A percentile compares a stretch with the other conserved stretches of the same genome.
These are phyloP conservation scores for Zelonia costaricensis DNA, from an alignment of 208 protist genomes.

Conservation along the genomic window DNA sequence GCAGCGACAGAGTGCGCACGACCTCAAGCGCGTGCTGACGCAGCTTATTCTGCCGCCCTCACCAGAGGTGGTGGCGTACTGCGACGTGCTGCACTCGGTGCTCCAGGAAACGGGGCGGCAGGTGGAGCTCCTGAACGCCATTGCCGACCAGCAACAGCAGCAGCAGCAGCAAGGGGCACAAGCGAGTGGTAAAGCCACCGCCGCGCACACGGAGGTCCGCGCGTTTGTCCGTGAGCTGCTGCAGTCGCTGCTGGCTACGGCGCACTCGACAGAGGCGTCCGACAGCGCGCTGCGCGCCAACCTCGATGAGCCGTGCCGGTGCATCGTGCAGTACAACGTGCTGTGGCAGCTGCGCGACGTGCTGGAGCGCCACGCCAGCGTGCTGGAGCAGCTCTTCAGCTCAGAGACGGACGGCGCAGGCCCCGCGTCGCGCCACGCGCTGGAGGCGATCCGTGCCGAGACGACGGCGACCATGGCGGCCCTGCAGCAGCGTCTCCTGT, in stretches of 20 bases:
- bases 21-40: constrained; percentile 42
- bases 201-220: neutral
- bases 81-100: constrained; percentile 39
- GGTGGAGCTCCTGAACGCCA: constrained; percentile 43
- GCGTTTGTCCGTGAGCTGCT: constrained; percentile 29
- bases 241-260: constrained; percentile 37
- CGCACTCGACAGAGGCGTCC: constrained; percentile 20
- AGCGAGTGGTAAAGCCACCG: neutral
- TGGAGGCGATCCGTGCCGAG: constrained; percentile 18
- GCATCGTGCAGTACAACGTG: constrained; percentile 53
- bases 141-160: constrained; percentile 29
- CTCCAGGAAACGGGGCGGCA: constrained; percentile 54
- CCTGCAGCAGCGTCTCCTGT: constrained; percentile 19
- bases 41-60: constrained; percentile 62
- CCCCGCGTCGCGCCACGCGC: neutral
- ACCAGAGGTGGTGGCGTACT: constrained; percentile 54
- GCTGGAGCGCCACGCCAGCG: constrained; percentile 28
- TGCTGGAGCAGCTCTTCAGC: constrained; percentile 17
- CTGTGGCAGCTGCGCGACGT: constrained; percentile 45
- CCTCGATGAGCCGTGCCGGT: constrained; percentile 57
- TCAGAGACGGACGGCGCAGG: neutral
- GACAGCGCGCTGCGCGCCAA: constrained; percentile 25
- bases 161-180: neutral
- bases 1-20: constrained; percentile 33
- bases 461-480: constrained; percentile 10